Evolutionary conservation across 148 eudicot species (phyloP).

Genomic region (Diospyros lotus): DNA sequence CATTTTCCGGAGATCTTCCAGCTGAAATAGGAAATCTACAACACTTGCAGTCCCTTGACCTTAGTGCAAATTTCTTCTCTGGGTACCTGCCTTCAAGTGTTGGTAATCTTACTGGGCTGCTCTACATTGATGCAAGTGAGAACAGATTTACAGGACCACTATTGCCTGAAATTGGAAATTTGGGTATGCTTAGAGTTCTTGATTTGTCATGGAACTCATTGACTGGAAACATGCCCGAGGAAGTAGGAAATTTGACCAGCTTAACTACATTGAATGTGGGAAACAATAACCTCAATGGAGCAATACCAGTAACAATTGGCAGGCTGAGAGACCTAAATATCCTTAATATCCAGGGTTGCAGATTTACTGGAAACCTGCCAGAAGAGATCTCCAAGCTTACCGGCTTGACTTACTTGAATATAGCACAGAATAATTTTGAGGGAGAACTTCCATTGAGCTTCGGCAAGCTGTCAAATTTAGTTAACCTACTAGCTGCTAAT

Average conservation of each 20-base stretch:
- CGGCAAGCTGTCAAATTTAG: conserved; percentile 54
- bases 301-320: conserved; percentile 53
- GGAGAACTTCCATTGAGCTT: conserved; percentile 65
- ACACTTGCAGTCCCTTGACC: conserved; percentile 66
- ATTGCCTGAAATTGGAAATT: conserved; percentile 53
- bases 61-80: conserved; percentile 58
- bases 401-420: conserved; percentile 51
- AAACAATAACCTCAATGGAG: conserved; percentile 43
- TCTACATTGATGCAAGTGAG: conserved; percentile 50
- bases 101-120: conserved; percentile 45
- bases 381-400: conserved; percentile 49
- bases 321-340: conserved; percentile 40
- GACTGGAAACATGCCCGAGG: conserved; percentile 52
- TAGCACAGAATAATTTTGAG: conserved; percentile 59
- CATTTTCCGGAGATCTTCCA: conserved; percentile 69
- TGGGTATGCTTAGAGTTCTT: conserved; percentile 39
- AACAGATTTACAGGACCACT: conserved; percentile 60
- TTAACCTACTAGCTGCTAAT: conserved; percentile 47
- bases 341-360: conserved; percentile 57
- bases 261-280: conserved; percentile 34
- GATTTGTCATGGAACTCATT: conserved; percentile 67
- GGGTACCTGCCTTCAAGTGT: conserved; percentile 67
- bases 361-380: conserved; percentile 58
- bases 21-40: conserved; percentile 56
- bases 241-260: conserved; percentile 40